phyloP scores from a whole-genome alignment of 176 grass and related monocot genomes.

The Oryza glaberrima region DNA sequence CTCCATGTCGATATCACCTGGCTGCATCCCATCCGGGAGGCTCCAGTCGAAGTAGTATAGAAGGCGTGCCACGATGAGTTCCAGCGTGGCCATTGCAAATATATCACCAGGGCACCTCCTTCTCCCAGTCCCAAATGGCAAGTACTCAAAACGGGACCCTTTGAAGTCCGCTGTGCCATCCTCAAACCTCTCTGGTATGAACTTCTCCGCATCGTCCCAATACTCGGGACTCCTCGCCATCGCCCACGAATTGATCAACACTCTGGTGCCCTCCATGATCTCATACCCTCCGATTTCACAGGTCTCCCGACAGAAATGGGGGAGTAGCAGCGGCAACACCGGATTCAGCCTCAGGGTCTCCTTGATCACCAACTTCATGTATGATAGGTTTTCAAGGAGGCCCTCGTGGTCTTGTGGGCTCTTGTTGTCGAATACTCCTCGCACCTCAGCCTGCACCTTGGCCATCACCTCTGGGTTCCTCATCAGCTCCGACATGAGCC shows the following conservation, averaged over 20 bases:
- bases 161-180: not conserved
- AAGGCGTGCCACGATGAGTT: not conserved
- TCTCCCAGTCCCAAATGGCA: slow-evolving; percentile 18
- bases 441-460: slow-evolving; percentile 12
- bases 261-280: not conserved
- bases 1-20: no score
- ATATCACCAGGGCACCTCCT: slow-evolving; percentile 18
- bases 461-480: not conserved
- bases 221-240: no score
- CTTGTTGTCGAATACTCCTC: not conserved
- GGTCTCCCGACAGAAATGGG: not conserved
- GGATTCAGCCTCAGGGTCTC: slow-evolving; percentile 32
- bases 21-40: no score
- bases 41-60: no score
- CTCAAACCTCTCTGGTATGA: not conserved
- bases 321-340: not conserved
- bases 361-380: slow-evolving; percentile 21
- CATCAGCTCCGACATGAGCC: slow-evolving; percentile 8
- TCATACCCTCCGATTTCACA: not conserved
- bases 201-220: no score
- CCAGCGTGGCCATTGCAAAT: not conserved
- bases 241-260: not conserved
- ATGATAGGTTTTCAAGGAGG: not conserved
- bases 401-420: not conserved
- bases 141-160: not conserved